A percentile compares a stretch with the other conserved stretches of the same genome.
phyloP scores from a whole-genome alignment of 768 basidiomycete species.

The Saitozyma sp. region DNA sequence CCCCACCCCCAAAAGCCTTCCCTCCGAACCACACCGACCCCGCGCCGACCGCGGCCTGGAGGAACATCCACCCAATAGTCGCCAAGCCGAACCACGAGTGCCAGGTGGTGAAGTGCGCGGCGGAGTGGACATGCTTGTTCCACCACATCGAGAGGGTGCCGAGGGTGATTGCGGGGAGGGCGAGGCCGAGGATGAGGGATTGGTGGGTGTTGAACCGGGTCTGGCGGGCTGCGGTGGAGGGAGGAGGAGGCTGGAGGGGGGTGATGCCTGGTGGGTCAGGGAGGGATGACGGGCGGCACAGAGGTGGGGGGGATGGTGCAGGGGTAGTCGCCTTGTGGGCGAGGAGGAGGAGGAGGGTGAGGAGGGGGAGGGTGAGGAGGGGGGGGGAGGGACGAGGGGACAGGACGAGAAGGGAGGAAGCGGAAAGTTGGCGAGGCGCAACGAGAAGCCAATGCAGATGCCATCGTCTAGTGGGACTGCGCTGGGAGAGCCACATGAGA shows the following conservation, averaged over 20 bases:
- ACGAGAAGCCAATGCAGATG: too few species aligned
- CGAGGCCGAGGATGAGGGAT: slow-evolving; percentile 60
- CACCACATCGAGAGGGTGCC: slow-evolving; percentile 66
- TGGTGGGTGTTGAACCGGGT: slow-evolving; percentile 70
- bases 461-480: too few species aligned
- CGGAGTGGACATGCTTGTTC: slow-evolving; percentile 61
- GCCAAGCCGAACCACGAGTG: slow-evolving; percentile 75
- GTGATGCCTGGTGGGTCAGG: slow-evolving; percentile 19
- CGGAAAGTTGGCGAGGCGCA: too few species aligned
- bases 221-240: slow-evolving; percentile 67
- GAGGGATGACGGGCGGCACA: background rate
- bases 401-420: too few species aligned
- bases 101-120: slow-evolving; percentile 69
- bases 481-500: slow-evolving; percentile 1
- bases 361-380: too few species aligned
- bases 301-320: background rate
- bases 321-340: background rate
- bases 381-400: too few species aligned
- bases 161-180: slow-evolving; percentile 61
- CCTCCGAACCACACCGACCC: slow-evolving; percentile 78
- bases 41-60: slow-evolving; percentile 65
- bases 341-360: too few species aligned
- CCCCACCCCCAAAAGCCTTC: slow-evolving; percentile 67
- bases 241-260: slow-evolving; percentile 62
- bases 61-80: slow-evolving; percentile 61